Conservation (phyloP, 2,329 filamentous ascomycete species). For the Pyrenochaeta sp. region DNA sequence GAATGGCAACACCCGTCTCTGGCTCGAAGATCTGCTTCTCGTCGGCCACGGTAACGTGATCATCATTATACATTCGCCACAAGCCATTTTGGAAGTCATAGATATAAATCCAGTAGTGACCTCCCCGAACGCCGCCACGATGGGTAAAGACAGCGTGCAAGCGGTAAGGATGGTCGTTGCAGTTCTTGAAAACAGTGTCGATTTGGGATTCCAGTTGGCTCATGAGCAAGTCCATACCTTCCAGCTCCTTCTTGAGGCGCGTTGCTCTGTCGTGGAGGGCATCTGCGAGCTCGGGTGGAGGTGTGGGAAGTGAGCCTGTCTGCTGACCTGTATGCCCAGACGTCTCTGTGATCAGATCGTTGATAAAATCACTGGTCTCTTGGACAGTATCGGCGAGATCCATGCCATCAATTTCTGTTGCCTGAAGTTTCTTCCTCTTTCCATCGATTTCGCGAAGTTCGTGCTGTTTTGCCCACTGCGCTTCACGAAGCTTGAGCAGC, state of each 20-base stretch:
- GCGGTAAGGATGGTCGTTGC: slow-evolving; percentile 75
- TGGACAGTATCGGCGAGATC: slow-evolving; percentile 41
- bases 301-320: slow-evolving; percentile 20
- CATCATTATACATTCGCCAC: slow-evolving; percentile 97
- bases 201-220: slow-evolving; percentile 59
- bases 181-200: slow-evolving; percentile 67
- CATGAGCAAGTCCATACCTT: slow-evolving; percentile 50
- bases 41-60: slow-evolving; percentile 73
- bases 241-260: slow-evolving; percentile 35
- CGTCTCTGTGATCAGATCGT: slow-evolving; percentile 23
- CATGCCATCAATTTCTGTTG: slow-evolving; percentile 42
- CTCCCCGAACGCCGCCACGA: slow-evolving; percentile 68
- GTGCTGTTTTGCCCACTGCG: slow-evolving; percentile 78
- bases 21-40: slow-evolving; percentile 73
- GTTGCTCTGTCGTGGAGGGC: slow-evolving; percentile 31
- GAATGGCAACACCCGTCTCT: slow-evolving; percentile 64
- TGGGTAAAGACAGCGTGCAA: slow-evolving; percentile 96
- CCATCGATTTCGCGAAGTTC: slow-evolving; percentile 66
- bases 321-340: slow-evolving; percentile 5
- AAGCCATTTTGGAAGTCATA: slow-evolving; percentile 81
- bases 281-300: slow-evolving; percentile 30
- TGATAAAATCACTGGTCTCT: slow-evolving; percentile 38
- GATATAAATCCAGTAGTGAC: slow-evolving; percentile 98
- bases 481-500: slow-evolving; percentile 70
- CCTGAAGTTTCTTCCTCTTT: slow-evolving; percentile 53